Evolutionary conservation across 2,329 filamentous ascomycete genomes (phyloP), one percentile per base, ranked within the genome.

Genomic region (Diaporthe velutina): DNA sequence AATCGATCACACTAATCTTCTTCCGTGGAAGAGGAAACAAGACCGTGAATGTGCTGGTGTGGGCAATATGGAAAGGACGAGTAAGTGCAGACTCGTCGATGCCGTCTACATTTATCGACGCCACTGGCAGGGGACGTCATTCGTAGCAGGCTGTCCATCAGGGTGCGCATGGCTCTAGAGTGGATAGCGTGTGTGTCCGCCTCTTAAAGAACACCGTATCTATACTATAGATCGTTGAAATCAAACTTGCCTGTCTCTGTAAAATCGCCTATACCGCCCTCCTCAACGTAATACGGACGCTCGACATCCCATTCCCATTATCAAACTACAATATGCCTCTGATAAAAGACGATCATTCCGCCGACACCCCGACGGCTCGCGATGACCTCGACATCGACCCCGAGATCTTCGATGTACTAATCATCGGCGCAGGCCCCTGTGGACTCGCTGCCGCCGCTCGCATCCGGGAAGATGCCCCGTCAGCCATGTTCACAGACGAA

Each of bases 401-500:
- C 17, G 83, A 85, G 0, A 77, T 90, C 66, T 88, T 91, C 82
- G 93, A 95, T 80, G 90, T 95, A 10, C 83, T 94, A 74, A 93
- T 95, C 80, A 84, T 96, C 54, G 94, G 94, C 12, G 93, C 91
- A 9, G 94, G 94, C 0, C 93, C 94, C 5, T 93, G 91, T 77
- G 93, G 94, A 6, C 90, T 96, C 4, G 93, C 93, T 7, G 90
- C 93, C 8, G 93, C 94, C 12, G 91, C 93, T 1, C 89, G 94
- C 5, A 88, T 96, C 1, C 88, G 90, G 55, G 94, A 96, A 82
- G 87, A 89, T 72, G 93, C 93, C 0, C 94, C 94, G 0, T 94
- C 93, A 0, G 93, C 94, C 1, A 90, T 95, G 70, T 96, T 96
- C 83, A 96, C 94, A 0, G 94, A 96, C 80, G 93, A 94, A 78